Evolutionary conservation across 73 alveolate genomes (phyloP), one percentile per base, ranked within the genome.

Genomic region (Effrenium voratum): DNA sequence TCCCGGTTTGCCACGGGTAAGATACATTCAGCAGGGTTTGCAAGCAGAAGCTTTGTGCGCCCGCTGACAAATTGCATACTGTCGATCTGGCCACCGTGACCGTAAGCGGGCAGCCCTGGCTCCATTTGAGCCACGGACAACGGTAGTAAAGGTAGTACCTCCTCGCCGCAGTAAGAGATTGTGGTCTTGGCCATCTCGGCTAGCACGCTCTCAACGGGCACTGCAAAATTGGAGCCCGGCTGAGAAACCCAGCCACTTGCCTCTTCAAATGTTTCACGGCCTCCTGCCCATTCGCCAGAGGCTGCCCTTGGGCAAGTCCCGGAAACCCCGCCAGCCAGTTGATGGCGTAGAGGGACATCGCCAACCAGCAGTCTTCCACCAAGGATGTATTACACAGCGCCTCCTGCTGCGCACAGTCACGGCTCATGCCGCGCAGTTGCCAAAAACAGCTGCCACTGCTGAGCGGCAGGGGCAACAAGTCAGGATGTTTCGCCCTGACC

Each of bases 311-410:
- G 46, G 6, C 28, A 6, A n/a, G 15, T 8, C 36, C 34, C 44
- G 81, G 46, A 22, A 15, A 70, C 47, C 81, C 81, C 13, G 47
- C 81, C 81, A 70, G 81, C 81, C 81, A 70, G 36, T 70, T 70
- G 13, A 70, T 2, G 46, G 81, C 81, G 46, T 46, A 28, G 81
- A 43, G 36, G 24, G 12, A 15, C 28, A 19, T 6, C 12, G 32
- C 10, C 30, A 34, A 19, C 46, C 46, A 34, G 46, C 81, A n/a
- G 15, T 70, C 81, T 34, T 70, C 47, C 0, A 13, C 22, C n/a
- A n/a, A n/a, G n/a, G n/a, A n/a, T n/a, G n/a, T n/a, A n/a, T n/a
- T n/a, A n/a, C n/a, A n/a, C n/a, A n/a, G n/a, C n/a, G n/a, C n/a
- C n/a, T n/a, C n/a, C n/a, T n/a, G n/a, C n/a, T n/a, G n/a, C n/a